Conservation (phyloP, 73 alveolate species). For the Tetrahymena thermophila region DNA sequence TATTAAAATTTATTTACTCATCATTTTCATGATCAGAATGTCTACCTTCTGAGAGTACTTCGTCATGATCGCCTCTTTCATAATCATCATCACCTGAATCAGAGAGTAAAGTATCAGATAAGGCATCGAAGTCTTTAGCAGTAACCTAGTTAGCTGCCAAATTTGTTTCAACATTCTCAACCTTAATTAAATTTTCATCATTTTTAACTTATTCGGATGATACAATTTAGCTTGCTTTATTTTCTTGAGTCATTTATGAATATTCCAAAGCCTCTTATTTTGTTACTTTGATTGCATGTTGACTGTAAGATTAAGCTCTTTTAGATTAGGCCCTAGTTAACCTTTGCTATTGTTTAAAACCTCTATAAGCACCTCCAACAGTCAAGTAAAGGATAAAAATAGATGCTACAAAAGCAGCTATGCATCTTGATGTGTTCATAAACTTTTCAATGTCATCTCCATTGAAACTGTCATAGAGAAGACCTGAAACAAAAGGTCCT, state of each 20-base stretch:
- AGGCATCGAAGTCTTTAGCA: background rate
- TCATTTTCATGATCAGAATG: background rate
- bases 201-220: background rate
- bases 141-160: background rate
- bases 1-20: background rate
- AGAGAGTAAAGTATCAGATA: background rate
- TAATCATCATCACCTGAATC: background rate
- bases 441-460: background rate
- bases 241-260: background rate
- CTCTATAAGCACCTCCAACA: background rate
- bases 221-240: background rate
- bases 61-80: background rate
- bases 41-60: background rate
- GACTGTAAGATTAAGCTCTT: background rate
- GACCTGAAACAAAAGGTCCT: conserved; percentile 32
- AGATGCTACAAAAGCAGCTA: background rate
- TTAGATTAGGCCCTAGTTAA: background rate
- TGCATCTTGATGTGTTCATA: background rate
- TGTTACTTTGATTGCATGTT: background rate
- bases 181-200: background rate
- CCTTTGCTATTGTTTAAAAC: background rate
- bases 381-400: background rate
- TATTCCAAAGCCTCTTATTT: background rate
- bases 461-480: conserved; percentile 16
- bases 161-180: background rate